Base-by-base conservation (phyloP, 1,284 basidiomycete species). In the Papiliotrema terrestris region DNA sequence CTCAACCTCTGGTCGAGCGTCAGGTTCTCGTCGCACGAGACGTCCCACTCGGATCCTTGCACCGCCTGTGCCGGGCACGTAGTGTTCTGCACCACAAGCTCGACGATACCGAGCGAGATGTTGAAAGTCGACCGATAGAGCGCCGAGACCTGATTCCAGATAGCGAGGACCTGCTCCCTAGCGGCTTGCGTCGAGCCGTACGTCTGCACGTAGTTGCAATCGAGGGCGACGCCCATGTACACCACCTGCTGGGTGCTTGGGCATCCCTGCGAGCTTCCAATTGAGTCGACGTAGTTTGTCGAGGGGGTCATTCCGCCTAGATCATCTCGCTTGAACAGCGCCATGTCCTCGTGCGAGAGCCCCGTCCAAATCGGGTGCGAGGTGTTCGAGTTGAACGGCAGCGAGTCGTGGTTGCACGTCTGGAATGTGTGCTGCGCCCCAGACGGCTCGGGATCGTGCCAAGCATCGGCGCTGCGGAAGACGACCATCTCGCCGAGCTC, bases 121-220 rank as follows among this genome's bases (percentile, higher is more conserved):
- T 91, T 92, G 80, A 94, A 93, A 0, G 88, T 89, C 6, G 78
- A 69, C 75, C 86, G 87, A 78, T 92, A 95, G 35, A 93, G 75
- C 1, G 84, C 82, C 53, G 86, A 88, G 46, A 88, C 88, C 56
- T 63, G 63, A 53, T 76, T 76, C 83, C 84, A 89, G 66, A 86
- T 83, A 57, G 80, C 88, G 55, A 94, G 75, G 52, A 93, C 89
- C 66, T 87, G 85, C 35, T 77, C 80, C 14, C 87, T 85, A 1
- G 90, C 89, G 56, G 83, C 84, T 36, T 82, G 78, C 59, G 80
- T 74, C 1, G 81, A 81, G 29, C 83, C 84, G 64, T 89, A 87
- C 45, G 80, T 78, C 19, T 76, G 65, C 2, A 85, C 82, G 65
- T 93, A 94, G 60, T 82, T 84, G 74, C 91, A 95, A 73, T 96